phyloP scores from a whole-genome alignment of 2,329 filamentous ascomycete species.

The Coleophoma crateriformis region DNA sequence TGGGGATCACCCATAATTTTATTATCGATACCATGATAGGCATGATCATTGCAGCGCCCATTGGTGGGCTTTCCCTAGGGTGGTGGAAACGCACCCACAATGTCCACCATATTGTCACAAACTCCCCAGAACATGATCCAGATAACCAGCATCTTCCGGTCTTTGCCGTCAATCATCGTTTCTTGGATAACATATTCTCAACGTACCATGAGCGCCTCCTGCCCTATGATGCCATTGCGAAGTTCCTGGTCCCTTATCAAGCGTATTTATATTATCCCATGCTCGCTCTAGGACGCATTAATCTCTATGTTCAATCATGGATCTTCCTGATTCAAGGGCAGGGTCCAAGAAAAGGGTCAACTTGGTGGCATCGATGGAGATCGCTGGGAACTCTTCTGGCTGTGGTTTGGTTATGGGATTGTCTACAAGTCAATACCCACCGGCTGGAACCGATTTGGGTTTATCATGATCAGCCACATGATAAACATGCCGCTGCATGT shows the following conservation, averaged over 20 bases:
- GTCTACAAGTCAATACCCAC: constrained; percentile 61
- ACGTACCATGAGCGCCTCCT: constrained; percentile 60
- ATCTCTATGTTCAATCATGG: constrained; percentile 58
- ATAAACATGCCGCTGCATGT: constrained; percentile 74
- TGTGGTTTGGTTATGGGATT: constrained; percentile 61
- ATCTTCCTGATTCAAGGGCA: too few species aligned
- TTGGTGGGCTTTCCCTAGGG: constrained; percentile 59
- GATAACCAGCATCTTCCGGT: constrained; percentile 64
- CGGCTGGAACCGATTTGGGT: constrained; percentile 63
- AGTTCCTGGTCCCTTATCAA: constrained; percentile 55
- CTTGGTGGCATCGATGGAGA: constrained; percentile 66
- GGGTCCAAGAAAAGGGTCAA: constrained; percentile 36
- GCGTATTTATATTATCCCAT: constrained; percentile 64
- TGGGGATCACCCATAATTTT: constrained; percentile 56
- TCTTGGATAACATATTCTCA: constrained; percentile 58
- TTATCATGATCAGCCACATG: constrained; percentile 71
- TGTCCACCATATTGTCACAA: constrained; percentile 62
- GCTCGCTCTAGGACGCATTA: constrained; percentile 65
- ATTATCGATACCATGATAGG: constrained; percentile 52
- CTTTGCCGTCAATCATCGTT: constrained; percentile 61
- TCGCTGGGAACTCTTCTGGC: constrained; percentile 63
- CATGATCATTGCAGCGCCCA: constrained; percentile 59
- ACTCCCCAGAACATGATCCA: constrained; percentile 52
- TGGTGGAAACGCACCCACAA: constrained; percentile 70
- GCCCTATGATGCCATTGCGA: constrained; percentile 55